Evolutionary conservation across 257 asterid species (phyloP), one percentile per base, ranked within the genome.

Genomic region (Asclepias syriaca): DNA sequence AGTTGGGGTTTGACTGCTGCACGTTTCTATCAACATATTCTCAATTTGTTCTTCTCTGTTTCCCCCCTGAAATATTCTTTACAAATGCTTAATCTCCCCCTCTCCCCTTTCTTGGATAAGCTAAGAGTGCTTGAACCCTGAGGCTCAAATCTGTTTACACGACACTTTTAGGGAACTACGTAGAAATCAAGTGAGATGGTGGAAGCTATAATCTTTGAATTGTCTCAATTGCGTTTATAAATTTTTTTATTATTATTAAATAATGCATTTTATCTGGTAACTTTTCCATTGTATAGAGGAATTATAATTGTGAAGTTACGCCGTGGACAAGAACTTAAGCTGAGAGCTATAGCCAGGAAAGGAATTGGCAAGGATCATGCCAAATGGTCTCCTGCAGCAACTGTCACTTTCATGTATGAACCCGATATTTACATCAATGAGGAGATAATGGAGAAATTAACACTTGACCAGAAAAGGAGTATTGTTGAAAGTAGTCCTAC

Each of bases 291-390:
- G 53, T 75, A 63, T 76, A 92, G 99, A 87, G 99, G 99, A 71
- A 86, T 95, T 78, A 92, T 92, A 56, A 95, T 92, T 76, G 99
- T 95, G 84, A 95, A 95, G 91, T 93, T 95, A 63, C 98, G 97
- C 9, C 94, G 97, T 54, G 97, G 99, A 45, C 99, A 95, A 77
- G 98, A 95, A 83, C 83, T 95, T 78, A 76, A 75, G 71, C 80
- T 95, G 69, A 87, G 99, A 85, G 99, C 99, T 78, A 95, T 95
- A 70, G 99, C 98, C 15, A 90, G 98, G 50, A 95, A 95, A 78
- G 99, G 99, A 76, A 92, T 95, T 74, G 99, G 98, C 60, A 95
- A 95, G 85, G 99, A 95, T 89, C 99, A 95, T 66, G 99, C 99
- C 5, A 95, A 95, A 79, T 95, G 98, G 98, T 92, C 98, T 0